phyloP scores from a whole-genome alignment of 2,329 filamentous ascomycete species.

The Exophiala dermatitidis region DNA sequence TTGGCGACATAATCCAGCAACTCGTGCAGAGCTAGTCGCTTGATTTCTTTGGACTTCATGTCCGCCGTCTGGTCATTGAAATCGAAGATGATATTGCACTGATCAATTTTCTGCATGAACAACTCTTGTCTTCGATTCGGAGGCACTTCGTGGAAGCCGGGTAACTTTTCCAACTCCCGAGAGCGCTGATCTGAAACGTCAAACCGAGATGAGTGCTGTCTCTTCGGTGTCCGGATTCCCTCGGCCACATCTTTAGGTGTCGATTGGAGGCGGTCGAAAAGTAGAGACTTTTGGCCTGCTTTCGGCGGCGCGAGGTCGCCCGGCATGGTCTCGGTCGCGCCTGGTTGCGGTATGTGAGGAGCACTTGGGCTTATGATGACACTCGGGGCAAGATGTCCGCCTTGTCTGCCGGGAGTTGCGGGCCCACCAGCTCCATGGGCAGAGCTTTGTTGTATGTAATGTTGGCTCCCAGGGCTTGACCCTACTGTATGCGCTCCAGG shows the following conservation, averaged over 20 bases:
- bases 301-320: constrained; percentile 93
- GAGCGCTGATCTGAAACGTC: constrained; percentile 87
- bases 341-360: constrained; percentile 89
- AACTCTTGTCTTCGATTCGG: constrained; percentile 91
- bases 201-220: constrained; percentile 95
- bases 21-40: constrained; percentile 89
- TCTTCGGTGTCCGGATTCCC: constrained; percentile 86
- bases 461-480: constrained; percentile 31
- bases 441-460: constrained; percentile 31
- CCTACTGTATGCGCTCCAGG: constrained; percentile 27
- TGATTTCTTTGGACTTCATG: constrained; percentile 99
- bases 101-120: constrained; percentile 99
- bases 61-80: constrained; percentile 97
- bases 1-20: constrained; percentile 97
- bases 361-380: constrained; percentile 93
- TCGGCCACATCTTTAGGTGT: constrained; percentile 96
- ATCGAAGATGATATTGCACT: constrained; percentile 99
- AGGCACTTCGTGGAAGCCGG: constrained; percentile 94
- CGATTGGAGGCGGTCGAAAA: constrained; percentile 82
- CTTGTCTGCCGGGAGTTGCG: constrained; percentile 57
- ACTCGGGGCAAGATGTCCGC: constrained; percentile 64
- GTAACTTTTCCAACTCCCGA: constrained; percentile 91
- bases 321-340: constrained; percentile 94
- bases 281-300: constrained; percentile 76
- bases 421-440: constrained; percentile 43